phyloP scores from a whole-genome alignment of 345 rosid species.

The Eucalyptus polyanthemos region DNA sequence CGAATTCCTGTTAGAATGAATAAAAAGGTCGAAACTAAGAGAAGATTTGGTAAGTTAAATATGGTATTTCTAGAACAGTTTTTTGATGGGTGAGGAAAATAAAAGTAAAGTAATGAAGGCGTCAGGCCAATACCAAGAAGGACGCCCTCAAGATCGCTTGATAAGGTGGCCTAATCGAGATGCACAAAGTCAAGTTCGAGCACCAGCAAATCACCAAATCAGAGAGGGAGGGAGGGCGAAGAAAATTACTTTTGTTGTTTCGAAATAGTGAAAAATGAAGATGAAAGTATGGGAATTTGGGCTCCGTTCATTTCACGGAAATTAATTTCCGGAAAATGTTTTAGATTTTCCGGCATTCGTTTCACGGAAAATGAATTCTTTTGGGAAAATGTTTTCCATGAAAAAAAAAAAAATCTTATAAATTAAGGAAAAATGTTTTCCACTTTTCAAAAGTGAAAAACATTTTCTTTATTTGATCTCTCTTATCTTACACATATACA shows the following conservation, averaged over 20 bases:
- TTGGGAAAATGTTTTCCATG: no score
- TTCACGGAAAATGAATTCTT: no score
- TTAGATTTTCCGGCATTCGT: no score
- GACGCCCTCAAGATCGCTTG: background rate
- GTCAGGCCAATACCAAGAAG: background rate
- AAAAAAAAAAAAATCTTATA: no score
- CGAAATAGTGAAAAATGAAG: background rate
- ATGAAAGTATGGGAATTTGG: background rate
- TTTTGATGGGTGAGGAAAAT: background rate
- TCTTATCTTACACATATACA: no score
- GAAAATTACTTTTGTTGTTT: background rate
- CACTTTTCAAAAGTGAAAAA: no score
- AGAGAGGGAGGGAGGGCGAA: background rate
- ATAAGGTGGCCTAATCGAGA: background rate
- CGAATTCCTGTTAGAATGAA: background rate
- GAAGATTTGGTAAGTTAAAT: background rate
- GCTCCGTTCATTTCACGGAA: no score
- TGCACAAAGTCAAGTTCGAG: background rate
- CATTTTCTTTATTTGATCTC: no score
- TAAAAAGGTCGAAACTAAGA: background rate
- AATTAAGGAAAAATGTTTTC: no score
- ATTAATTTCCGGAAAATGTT: no score
- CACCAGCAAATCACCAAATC: background rate
- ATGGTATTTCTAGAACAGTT: background rate
- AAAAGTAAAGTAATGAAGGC: background rate